These are phyloP conservation scores for Colletotrichum echinochloae DNA, from an alignment of 2,329 filamentous ascomycete genomes.

Conservation along the genomic window DNA sequence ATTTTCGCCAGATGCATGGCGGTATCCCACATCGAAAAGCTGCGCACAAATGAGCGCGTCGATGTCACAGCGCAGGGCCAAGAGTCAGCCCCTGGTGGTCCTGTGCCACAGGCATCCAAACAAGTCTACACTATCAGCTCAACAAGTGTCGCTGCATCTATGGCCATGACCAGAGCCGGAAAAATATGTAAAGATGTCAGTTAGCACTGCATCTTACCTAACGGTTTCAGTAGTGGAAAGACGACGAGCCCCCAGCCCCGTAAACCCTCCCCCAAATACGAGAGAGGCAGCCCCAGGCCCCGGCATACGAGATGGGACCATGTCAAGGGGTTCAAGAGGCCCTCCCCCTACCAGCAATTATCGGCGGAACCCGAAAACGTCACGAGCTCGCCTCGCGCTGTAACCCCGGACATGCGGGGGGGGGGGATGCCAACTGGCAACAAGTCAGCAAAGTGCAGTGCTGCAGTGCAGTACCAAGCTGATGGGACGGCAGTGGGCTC, in stretches of 20 bases:
- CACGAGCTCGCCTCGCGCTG: conserved; percentile 12
- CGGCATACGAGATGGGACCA: neutral
- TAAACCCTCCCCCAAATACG: neutral
- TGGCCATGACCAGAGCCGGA: neutral
- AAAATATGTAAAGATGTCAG: neutral
- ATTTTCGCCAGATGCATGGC: neutral
- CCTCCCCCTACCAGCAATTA: neutral
- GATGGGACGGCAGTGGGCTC: conserved; percentile 35
- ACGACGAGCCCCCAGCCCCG: conserved; percentile 24
- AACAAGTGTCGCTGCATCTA: neutral
- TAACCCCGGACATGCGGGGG: conserved; percentile 12
- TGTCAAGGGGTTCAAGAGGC: neutral
- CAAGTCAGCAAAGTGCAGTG: conserved; percentile 27
- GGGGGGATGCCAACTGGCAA: conserved; percentile 30
- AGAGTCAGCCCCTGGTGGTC: neutral
- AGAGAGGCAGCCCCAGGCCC: neutral
- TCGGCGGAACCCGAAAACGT: conserved; percentile 33
- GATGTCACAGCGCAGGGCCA: conserved; percentile 12
- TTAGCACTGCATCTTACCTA: neutral
- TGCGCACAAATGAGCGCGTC: conserved; percentile 1
- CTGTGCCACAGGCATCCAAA: neutral
- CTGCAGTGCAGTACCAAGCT: conserved; percentile 35
- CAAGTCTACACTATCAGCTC: too few relatives aligned
- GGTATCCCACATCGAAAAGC: neutral
- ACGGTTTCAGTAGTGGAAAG: conserved; percentile 5